These are phyloP conservation scores for Pseudonitzschia delicatissima DNA, from an alignment of 108 stramenopile species.

Conservation along the genomic window DNA sequence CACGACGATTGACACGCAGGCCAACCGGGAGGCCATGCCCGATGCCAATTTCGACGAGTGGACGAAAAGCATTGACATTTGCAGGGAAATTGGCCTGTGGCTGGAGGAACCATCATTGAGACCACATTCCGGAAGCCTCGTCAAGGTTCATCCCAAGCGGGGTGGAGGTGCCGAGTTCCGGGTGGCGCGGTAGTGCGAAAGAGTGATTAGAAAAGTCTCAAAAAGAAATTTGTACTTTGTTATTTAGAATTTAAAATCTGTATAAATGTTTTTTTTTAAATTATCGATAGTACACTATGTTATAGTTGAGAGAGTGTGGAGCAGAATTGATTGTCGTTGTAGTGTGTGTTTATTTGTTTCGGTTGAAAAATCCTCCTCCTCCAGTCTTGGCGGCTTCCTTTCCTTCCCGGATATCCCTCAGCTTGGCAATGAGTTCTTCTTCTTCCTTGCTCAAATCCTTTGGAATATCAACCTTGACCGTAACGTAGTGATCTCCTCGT, in stretches of 20 bases:
- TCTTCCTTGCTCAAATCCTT: conserved; percentile 88
- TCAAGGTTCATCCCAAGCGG: conserved; percentile 60
- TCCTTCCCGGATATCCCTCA: conserved; percentile 65
- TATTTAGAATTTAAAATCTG: too few relatives aligned
- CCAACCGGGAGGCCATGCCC: conserved; percentile 66
- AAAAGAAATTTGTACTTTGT: too few relatives aligned
- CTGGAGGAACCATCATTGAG: conserved; percentile 54
- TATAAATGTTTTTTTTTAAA: too few relatives aligned
- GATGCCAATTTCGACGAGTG: conserved; percentile 41
- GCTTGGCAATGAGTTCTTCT: conserved; percentile 76
- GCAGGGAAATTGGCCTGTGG: conserved; percentile 75
- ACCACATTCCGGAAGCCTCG: conserved; percentile 76
- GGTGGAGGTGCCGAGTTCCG: conserved; percentile 57
- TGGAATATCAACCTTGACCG: conserved; percentile 94
- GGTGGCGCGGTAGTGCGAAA: conserved; percentile 54
- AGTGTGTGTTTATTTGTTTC: too few relatives aligned
- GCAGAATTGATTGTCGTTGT: too few relatives aligned
- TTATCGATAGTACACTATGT: too few relatives aligned
- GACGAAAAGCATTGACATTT: conserved; percentile 74
- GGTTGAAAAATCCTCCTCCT: conserved; percentile 31
- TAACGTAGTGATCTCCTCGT: conserved; percentile 95
- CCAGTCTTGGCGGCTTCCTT: conserved; percentile 7
- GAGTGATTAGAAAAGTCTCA: too few relatives aligned
- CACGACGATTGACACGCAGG: conserved; percentile 73
- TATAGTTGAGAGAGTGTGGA: too few relatives aligned